Percentiles rank a stretch among this genome's conserved stretches.
Evolutionary conservation across 352 stramenopile species (phyloP).

Genomic region (Globisporangium acanthophoron): DNA sequence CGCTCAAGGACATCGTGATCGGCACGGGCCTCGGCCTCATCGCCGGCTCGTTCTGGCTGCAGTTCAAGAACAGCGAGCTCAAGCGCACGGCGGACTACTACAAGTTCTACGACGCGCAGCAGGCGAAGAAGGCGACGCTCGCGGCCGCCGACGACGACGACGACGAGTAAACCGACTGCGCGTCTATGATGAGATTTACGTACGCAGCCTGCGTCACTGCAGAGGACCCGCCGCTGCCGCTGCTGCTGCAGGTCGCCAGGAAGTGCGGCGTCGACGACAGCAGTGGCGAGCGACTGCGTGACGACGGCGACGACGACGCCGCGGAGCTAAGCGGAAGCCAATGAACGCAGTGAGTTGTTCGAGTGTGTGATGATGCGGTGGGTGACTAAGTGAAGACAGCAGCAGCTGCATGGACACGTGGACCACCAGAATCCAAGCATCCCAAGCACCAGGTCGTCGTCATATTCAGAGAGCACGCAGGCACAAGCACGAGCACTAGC

Average conservation of each 20-base stretch:
- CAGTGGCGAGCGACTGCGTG: neutral
- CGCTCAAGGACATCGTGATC: constrained; percentile 79
- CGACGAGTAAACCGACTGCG: constrained; percentile 13
- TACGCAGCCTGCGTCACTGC: neutral
- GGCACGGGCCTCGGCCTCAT: constrained; percentile 57
- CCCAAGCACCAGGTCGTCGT: too few relatives aligned
- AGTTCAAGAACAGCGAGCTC: constrained; percentile 61
- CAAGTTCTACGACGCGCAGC: constrained; percentile 73
- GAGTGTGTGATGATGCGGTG: neutral
- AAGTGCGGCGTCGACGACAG: too few relatives aligned
- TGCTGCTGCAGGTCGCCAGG: too few relatives aligned
- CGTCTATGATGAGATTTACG: too few relatives aligned
- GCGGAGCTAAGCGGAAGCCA: constrained; percentile 5
- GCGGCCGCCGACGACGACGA: constrained; percentile 36
- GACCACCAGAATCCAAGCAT: neutral
- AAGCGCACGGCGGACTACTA: constrained; percentile 77
- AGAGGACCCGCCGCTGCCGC: neutral
- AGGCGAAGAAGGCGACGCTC: constrained; percentile 52
- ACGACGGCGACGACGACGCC: neutral
- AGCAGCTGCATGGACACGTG: neutral
- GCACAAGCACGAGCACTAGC: constrained; percentile 15
- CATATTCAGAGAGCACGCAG: too few relatives aligned
- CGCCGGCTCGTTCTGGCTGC: constrained; percentile 53
- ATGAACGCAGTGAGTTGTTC: neutral
- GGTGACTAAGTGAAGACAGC: neutral